Percentiles rank a stretch among this genome's conserved stretches.
Conservation (phyloP, 495 filamentous ascomycete species). For the Pyrenopolyporus hunteri region DNA sequence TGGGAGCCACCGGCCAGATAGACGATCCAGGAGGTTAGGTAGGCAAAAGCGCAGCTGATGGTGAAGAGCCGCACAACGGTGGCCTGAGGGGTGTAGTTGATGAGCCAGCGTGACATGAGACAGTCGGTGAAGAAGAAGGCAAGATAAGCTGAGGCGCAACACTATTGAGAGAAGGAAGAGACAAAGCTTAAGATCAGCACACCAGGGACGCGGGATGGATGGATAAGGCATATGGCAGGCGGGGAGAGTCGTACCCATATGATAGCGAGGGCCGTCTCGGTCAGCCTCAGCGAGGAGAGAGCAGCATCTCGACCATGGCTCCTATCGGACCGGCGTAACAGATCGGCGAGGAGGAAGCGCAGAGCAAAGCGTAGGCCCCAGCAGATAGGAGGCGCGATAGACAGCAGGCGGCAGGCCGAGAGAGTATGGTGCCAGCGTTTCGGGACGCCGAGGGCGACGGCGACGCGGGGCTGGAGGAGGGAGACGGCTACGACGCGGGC, state of each 20-base stretch:
- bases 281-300: conserved; percentile 59
- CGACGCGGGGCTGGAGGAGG: conserved; percentile 57
- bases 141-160: conserved; percentile 80
- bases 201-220: not conserved
- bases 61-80: conserved; percentile 84
- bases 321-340: conserved; percentile 28
- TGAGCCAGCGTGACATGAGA: conserved; percentile 90
- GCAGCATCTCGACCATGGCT: conserved; percentile 27
- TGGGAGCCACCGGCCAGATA: conserved; percentile 75
- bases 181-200: not conserved
- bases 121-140: conserved; percentile 91
- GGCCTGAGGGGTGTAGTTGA: conserved; percentile 85
- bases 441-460: conserved; percentile 56
- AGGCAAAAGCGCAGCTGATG: conserved; percentile 78
- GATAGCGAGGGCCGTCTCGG: conserved; percentile 79
- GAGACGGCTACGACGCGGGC: conserved; percentile 48
- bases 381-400: conserved; percentile 50
- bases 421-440: conserved; percentile 53
- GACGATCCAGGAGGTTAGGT: conserved; percentile 79
- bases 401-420: conserved; percentile 52
- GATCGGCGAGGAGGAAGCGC: conserved; percentile 50
- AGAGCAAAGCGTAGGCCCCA: conserved; percentile 53
- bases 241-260: conserved; percentile 69
- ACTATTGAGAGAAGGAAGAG: conserved; percentile 54
- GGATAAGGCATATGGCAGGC: not conserved